Percentiles rank a stretch among this genome's conserved stretches.
These are phyloP conservation scores for Gastrodia elata DNA, from an alignment of 106 monocot species.

Conservation along the genomic window DNA sequence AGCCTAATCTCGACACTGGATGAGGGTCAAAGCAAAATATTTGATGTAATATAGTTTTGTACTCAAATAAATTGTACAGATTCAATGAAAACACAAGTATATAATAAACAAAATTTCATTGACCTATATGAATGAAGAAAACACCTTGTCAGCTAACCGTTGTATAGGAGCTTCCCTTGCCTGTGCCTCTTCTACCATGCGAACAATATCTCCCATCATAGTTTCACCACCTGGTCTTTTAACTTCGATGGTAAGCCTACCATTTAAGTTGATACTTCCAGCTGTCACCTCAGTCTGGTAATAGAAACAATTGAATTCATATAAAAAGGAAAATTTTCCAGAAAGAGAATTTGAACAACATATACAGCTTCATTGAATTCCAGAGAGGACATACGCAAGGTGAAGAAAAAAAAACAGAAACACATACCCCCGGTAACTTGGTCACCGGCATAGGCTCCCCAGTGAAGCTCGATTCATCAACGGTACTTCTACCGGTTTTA, in stretches of 20 bases:
- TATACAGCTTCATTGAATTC: not conserved
- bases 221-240: slow-evolving; percentile 96
- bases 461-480: slow-evolving; percentile 98
- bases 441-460: slow-evolving; percentile 95
- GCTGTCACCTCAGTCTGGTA: slow-evolving; percentile 78
- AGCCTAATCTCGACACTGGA: no score
- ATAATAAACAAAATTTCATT: not conserved
- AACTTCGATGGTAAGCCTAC: slow-evolving; percentile 87
- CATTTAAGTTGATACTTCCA: slow-evolving; percentile 95
- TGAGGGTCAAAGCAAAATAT: no score
- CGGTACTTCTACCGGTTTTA: slow-evolving; percentile 83
- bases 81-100: no score
- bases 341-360: not conserved
- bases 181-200: slow-evolving; percentile 97
- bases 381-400: not conserved
- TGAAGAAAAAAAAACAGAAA: not conserved
- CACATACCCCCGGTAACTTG: slow-evolving; percentile 76
- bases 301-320: slow-evolving; percentile 7
- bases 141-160: slow-evolving; percentile 89
- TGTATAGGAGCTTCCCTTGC: slow-evolving; percentile 93
- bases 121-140: not conserved
- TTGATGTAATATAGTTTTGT: no score
- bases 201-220: slow-evolving; percentile 90
- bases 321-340: not conserved
- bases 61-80: no score